Percentiles rank a stretch among this genome's conserved stretches.
Evolutionary conservation across 73 alveolate genomes (phyloP).

Genomic region (Effrenium voratum): DNA sequence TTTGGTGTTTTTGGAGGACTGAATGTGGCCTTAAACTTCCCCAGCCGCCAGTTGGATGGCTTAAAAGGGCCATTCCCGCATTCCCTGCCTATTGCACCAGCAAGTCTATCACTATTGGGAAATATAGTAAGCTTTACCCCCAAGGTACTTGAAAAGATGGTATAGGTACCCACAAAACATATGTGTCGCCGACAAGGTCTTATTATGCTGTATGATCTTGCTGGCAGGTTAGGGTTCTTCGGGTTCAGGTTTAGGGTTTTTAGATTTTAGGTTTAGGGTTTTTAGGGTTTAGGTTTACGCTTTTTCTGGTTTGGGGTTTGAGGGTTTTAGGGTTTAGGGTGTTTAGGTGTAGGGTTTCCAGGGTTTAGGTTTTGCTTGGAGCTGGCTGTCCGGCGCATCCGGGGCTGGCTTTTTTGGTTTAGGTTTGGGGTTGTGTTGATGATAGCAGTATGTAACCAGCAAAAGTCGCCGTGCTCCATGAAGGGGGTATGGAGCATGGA

Average conservation of each 20-base stretch:
- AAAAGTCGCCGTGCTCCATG: too few relatives aligned
- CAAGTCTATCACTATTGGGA: too few relatives aligned
- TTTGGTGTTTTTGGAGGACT: too few relatives aligned
- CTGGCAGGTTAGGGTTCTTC: not conserved
- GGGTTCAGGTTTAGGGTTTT: not conserved
- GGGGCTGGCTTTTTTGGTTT: not conserved
- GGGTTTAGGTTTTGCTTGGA: not conserved
- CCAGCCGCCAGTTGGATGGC: too few relatives aligned
- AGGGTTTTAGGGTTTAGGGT: not conserved
- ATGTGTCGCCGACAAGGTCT: too few relatives aligned
- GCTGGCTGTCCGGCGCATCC: not conserved
- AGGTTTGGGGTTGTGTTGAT: not conserved
- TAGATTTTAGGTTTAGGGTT: not conserved
- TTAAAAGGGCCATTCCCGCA: too few relatives aligned
- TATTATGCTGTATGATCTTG: not conserved
- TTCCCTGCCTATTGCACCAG: too few relatives aligned
- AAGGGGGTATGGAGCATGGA: too few relatives aligned
- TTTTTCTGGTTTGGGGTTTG: not conserved
- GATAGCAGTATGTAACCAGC: too few relatives aligned
- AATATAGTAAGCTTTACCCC: too few relatives aligned
- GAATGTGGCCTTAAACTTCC: too few relatives aligned
- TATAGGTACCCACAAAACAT: not conserved
- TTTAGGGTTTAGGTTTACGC: not conserved
- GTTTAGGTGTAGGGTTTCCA: not conserved
- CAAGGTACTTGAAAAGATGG: too few relatives aligned